Base-by-base conservation (phyloP, 345 rosid genomes). In the Heritiera littoralis region DNA sequence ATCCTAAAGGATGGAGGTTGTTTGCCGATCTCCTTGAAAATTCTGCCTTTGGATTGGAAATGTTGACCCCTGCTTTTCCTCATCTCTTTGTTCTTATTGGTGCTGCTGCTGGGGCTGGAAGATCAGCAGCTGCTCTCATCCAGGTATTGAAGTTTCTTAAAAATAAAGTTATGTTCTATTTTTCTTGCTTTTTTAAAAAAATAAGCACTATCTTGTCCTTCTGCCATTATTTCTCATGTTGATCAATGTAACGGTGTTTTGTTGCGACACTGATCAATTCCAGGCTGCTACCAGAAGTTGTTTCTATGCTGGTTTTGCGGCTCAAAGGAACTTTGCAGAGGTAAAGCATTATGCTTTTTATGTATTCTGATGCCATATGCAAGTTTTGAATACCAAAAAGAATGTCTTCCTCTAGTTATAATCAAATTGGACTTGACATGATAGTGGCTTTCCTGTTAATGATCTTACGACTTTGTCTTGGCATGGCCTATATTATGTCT, bases 281-380 rank as follows among this genome's bases (percentile, higher is more conserved):
- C 89, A 95, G 98, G 94, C 98, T 59, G 92, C 98, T 75, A 94
- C 99, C 45, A 89, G 93, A 82, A 96, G 97, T 87, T 96, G 97
- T 85, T 96, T 96, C 75, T 88, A 89, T 84, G 98, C 99, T 89
- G 99, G 99, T 76, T 96, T 96, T 89, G 99, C 99, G 82, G 97
- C 97, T 86, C 93, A 90, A 82, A 92, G 98, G 82, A 96, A 96
- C 90, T 96, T 96, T 79, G 99, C 99, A 40, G 99, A 96, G 99
- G 99, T 94, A 79, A 79, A 71, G 71, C 28, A 43, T 52, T 12
- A 9, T 78, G 28, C 10, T 32, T 48, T 64, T 63, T 15, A 28
- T 23, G 58, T 18, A 10, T 18, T 72, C 23, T 14, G 20, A 11
- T 40, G 20, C 45, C 5, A 7, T 41, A 9, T 72, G 17, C 14